phyloP scores from a whole-genome alignment of 1,284 basidiomycete genomes.

The Tylopilus orsonianus region DNA sequence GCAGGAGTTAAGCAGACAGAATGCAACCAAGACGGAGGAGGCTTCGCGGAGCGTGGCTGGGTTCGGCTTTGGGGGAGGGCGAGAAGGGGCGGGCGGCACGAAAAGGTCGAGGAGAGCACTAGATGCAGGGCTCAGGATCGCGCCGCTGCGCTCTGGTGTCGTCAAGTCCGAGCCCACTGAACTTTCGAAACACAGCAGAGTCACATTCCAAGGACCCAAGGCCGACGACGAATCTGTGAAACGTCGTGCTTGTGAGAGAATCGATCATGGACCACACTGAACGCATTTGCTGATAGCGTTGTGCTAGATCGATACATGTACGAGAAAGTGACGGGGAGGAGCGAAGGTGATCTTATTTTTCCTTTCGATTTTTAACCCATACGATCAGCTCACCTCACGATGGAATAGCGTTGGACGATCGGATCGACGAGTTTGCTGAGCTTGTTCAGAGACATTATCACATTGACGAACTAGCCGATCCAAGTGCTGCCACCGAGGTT shows the following conservation, averaged over 20 bases:
- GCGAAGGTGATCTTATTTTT: constrained; percentile 56
- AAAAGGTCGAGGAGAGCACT: constrained; percentile 2
- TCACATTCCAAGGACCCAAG: constrained; percentile 47
- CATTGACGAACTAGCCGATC: constrained; percentile 75
- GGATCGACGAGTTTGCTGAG: constrained; percentile 82
- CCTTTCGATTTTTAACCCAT: background rate
- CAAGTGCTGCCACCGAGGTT: constrained; percentile 70
- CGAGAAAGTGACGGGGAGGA: constrained; percentile 81
- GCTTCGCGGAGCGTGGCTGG: constrained; percentile 5
- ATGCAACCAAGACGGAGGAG: constrained; percentile 39
- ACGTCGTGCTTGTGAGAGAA: constrained; percentile 54
- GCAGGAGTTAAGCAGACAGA: constrained; percentile 46
- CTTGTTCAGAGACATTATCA: constrained; percentile 69
- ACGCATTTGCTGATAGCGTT: constrained; percentile 10
- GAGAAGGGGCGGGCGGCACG: constrained; percentile 1
- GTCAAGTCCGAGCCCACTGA: constrained; percentile 23
- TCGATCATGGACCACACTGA: background rate
- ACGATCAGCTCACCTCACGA: background rate
- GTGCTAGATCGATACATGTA: constrained; percentile 87
- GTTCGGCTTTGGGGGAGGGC: constrained; percentile 1
- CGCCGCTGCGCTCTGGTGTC: constrained; percentile 9
- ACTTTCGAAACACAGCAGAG: constrained; percentile 41
- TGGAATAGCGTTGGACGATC: constrained; percentile 69
- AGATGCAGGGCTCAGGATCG: constrained; percentile 21
- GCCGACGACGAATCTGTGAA: constrained; percentile 43